Evolutionary conservation across 2,329 filamentous ascomycete genomes (phyloP), one percentile per base, ranked within the genome.

Genomic region (Colletotrichum trifolii): DNA sequence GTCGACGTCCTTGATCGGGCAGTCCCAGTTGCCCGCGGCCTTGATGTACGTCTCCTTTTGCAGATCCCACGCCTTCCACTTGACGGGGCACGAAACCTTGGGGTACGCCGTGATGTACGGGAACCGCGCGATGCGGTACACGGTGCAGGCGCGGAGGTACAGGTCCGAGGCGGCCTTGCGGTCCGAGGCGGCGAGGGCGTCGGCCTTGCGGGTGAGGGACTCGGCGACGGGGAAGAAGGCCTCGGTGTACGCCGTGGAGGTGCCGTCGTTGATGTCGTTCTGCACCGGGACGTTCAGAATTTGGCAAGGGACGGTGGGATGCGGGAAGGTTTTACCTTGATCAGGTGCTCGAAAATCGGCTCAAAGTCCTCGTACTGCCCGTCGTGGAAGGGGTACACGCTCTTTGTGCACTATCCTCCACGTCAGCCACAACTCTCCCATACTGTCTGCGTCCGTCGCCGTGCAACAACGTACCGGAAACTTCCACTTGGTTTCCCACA

Each of bases 401-500:
- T 83, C 77, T 88, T 88, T 40, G 76, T 75, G 74, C 85, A 88
- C 82, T 83, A 40, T 6, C 36, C 34, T 7, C 46, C 55, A n/a
- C 43, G 7, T 43, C 15, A 43, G 42, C 15, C 52, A 10, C 8
- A 15, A 50, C 9, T 8, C 11, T 35, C 33, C 10, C 11, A 15
- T 8, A 35, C 13, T 38, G 5, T 7, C 8, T n/a, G n/a, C 11
- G 9, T n/a, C 45, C 11, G 2, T 11, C 38, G 9, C 3, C 25
- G 25, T 25, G 25, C 25, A 5, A 45, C 39, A 40, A 71, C 84
- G 61, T 77, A 89, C 88, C 6, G 88, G 88, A 69, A 84, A 80
- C 76, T 89, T 89, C 91, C 91, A 94, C 76, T 92, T 92, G 7
- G 88, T 91, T 77, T 92, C 89, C 91, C 91, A 94, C 35, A 91